Evolutionary conservation across 768 basidiomycete genomes (phyloP).

Genomic region (Daedaleopsis sinensis): DNA sequence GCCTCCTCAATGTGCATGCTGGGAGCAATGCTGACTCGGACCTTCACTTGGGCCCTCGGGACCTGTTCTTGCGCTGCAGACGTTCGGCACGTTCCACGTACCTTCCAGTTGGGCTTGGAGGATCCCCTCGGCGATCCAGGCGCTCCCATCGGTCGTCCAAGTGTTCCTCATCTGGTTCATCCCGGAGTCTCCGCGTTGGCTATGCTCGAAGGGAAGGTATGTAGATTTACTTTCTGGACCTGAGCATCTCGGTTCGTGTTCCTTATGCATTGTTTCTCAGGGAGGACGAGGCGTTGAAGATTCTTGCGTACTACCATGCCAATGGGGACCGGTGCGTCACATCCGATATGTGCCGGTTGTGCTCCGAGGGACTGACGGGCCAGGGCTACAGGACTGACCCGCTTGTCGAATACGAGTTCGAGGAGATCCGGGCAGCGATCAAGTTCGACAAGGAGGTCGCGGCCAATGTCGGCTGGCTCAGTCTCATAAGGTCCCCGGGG

Average conservation of each 20-base stretch:
- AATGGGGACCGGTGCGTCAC: slow-evolving; percentile 35
- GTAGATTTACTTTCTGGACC: slow-evolving; percentile 2
- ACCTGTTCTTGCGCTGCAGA: slow-evolving; percentile 13
- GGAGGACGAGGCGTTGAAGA: slow-evolving; percentile 37
- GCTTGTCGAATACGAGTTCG: slow-evolving; percentile 61
- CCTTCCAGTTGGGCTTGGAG: slow-evolving; percentile 46
- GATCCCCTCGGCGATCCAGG: slow-evolving; percentile 44
- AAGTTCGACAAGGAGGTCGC: slow-evolving; percentile 31
- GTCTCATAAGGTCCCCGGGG: slow-evolving; percentile 53
- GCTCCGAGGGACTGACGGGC: background rate
- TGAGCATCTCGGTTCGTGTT: background rate
- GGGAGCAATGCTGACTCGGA: background rate
- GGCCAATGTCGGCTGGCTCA: slow-evolving; percentile 45
- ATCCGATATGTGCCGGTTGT: background rate
- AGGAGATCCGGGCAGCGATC: slow-evolving; percentile 64
- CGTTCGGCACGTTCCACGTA: slow-evolving; percentile 47
- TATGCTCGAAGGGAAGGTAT: slow-evolving; percentile 39
- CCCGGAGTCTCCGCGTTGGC: slow-evolving; percentile 44
- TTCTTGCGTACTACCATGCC: slow-evolving; percentile 45
- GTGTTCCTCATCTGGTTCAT: slow-evolving; percentile 44
- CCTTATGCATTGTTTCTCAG: slow-evolving; percentile 14
- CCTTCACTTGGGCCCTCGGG: background rate
- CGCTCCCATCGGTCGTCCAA: slow-evolving; percentile 31
- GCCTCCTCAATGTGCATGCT: background rate
- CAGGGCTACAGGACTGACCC: slow-evolving; percentile 42